Conservation (phyloP, 257 asterid species). For the Linaria vulgaris region DNA sequence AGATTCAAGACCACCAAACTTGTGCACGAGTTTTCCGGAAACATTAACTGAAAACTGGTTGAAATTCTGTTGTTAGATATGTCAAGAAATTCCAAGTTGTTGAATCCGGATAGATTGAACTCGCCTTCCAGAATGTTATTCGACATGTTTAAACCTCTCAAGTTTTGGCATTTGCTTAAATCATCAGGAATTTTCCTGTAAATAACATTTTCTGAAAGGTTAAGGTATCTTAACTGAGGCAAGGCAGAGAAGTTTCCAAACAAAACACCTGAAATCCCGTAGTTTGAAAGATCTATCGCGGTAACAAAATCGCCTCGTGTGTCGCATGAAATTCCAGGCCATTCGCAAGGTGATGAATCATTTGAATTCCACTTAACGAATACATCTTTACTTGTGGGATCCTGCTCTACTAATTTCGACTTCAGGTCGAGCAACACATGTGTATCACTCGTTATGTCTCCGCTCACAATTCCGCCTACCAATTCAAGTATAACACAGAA, state of each 20-base stretch:
- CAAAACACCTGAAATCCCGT: constrained; percentile 27
- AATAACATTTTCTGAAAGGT: constrained; percentile 41
- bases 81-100: constrained; percentile 45
- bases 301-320: constrained; percentile 33
- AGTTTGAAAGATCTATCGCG: constrained; percentile 33
- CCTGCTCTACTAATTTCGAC: constrained; percentile 26
- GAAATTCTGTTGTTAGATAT: constrained; percentile 38
- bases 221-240: constrained; percentile 37
- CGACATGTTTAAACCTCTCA: constrained; percentile 44
- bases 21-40: constrained; percentile 32
- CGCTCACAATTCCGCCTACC: constrained; percentile 37
- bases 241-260: constrained; percentile 43
- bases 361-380: constrained; percentile 33
- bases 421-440: constrained; percentile 38
- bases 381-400: constrained; percentile 25
- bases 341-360: constrained; percentile 39
- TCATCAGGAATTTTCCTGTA: constrained; percentile 38
- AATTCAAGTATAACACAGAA: constrained; percentile 7
- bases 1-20: constrained; percentile 37
- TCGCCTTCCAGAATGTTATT: constrained; percentile 37
- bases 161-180: constrained; percentile 37
- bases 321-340: constrained; percentile 44
- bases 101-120: constrained; percentile 40
- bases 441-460: constrained; percentile 38
- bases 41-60: constrained; percentile 26